These are phyloP conservation scores for Fraxinus albicans DNA, from an alignment of 305 asterid genomes.

Conservation along the genomic window DNA sequence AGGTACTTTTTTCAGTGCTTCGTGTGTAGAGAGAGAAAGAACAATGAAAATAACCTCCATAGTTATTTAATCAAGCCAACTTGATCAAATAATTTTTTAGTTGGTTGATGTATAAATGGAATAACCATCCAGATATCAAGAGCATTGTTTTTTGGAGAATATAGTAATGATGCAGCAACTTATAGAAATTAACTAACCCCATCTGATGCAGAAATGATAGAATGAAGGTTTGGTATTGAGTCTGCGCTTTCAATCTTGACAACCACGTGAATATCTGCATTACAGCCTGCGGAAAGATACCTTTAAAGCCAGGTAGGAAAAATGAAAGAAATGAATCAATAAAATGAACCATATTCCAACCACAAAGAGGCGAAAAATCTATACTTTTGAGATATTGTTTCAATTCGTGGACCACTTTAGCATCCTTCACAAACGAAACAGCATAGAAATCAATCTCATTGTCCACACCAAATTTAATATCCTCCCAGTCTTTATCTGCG, in stretches of 20 bases:
- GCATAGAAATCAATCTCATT: conserved; percentile 95
- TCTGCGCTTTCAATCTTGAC: conserved; percentile 97
- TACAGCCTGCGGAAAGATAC: conserved; percentile 52
- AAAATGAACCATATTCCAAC: conserved; percentile 6
- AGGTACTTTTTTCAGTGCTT: neutral
- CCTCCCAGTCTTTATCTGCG: conserved; percentile 97
- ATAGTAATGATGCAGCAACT: neutral
- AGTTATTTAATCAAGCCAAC: neutral
- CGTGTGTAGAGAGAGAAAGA: neutral
- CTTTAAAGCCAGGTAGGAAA: conserved; percentile 16
- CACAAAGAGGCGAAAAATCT: conserved; percentile 18
- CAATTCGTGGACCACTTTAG: conserved; percentile 83
- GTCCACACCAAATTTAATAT: conserved; percentile 94
- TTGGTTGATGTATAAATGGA: neutral
- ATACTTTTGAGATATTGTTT: conserved; percentile 79
- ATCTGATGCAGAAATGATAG: conserved; percentile 86
- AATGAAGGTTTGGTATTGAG: conserved; percentile 86
- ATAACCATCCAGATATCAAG: neutral
- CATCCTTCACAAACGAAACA: conserved; percentile 97
- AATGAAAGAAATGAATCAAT: neutral
- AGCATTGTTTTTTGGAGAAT: neutral
- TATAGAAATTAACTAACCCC: conserved; percentile 64
- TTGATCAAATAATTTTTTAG: neutral
- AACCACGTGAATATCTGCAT: conserved; percentile 81
- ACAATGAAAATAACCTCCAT: neutral